Evolutionary conservation across 2,329 filamentous ascomycete genomes (phyloP).

Genomic region (Pseudohalonectria lignicola): DNA sequence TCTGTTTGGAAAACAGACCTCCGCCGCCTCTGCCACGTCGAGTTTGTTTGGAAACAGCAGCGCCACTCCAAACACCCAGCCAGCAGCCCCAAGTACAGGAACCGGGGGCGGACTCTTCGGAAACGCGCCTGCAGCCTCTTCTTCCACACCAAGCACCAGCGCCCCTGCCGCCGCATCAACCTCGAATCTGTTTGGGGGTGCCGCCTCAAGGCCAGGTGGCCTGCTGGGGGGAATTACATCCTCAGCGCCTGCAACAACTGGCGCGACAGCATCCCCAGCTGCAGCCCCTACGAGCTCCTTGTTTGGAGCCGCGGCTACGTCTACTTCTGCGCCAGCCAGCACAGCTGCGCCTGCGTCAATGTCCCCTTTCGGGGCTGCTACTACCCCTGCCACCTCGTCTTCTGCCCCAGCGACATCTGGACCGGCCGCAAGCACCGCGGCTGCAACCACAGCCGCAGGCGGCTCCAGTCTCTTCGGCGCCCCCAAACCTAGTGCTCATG

Average conservation of each 20-base stretch:
- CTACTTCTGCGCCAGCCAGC: neutral
- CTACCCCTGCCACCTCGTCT: neutral
- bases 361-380: neutral
- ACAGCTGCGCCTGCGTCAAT: constrained; percentile 1
- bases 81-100: no score
- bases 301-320: constrained; percentile 1
- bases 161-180: neutral
- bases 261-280: neutral
- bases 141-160: neutral
- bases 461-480: constrained; percentile 19
- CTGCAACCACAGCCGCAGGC: neutral
- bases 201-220: neutral
- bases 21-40: neutral
- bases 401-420: neutral
- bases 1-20: constrained; percentile 7
- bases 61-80: no score
- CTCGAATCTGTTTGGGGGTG: constrained; percentile 5
- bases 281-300: constrained; percentile 1
- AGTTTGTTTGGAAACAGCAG: constrained; percentile 8
- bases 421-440: neutral
- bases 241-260: neutral
- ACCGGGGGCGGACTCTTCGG: no score
- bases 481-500: constrained; percentile 10
- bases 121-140: neutral
- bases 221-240: neutral